A percentile compares a stretch with the other conserved stretches of the same genome.
Evolutionary conservation across 495 filamentous ascomycete species (phyloP).

Genomic region (Apodospora peruviana): DNA sequence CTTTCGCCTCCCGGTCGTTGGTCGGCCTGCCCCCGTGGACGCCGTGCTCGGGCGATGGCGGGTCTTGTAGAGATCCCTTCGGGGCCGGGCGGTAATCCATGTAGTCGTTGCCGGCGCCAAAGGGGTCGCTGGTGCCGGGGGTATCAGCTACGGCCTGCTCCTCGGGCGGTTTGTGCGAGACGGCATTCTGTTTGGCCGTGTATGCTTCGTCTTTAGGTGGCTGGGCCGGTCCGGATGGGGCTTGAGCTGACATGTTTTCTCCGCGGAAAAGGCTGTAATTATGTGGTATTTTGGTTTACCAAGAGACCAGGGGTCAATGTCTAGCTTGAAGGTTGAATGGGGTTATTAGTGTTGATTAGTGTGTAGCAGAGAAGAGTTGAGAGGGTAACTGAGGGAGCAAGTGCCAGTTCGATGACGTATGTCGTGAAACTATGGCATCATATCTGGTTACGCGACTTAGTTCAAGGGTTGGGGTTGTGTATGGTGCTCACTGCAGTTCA

Average conservation of each 20-base stretch:
- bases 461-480: too few relatives aligned
- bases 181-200: constrained; percentile 36
- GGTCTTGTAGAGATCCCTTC: constrained; percentile 5
- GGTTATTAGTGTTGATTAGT: too few relatives aligned
- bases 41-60: constrained; percentile 26
- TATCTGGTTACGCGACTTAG: too few relatives aligned
- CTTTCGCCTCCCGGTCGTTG: constrained; percentile 11
- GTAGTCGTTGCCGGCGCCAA: constrained; percentile 15
- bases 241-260: constrained; percentile 18
- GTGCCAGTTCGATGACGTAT: too few relatives aligned
- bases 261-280: too few relatives aligned
- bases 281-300: too few relatives aligned
- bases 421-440: too few relatives aligned
- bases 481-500: too few relatives aligned
- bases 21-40: constrained; percentile 26
- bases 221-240: constrained; percentile 37
- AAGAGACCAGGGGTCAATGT: too few relatives aligned
- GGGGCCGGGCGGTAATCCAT: constrained; percentile 20
- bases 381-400: too few relatives aligned
- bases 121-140: constrained; percentile 7
- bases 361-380: too few relatives aligned
- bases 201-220: constrained; percentile 50
- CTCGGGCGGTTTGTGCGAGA: constrained; percentile 44
- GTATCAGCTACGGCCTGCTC: constrained; percentile 31
- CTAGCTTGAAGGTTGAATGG: too few relatives aligned